These are phyloP conservation scores for Blastobotrys indianensis DNA, from an alignment of 1,139 yeast species.

Conservation along the genomic window DNA sequence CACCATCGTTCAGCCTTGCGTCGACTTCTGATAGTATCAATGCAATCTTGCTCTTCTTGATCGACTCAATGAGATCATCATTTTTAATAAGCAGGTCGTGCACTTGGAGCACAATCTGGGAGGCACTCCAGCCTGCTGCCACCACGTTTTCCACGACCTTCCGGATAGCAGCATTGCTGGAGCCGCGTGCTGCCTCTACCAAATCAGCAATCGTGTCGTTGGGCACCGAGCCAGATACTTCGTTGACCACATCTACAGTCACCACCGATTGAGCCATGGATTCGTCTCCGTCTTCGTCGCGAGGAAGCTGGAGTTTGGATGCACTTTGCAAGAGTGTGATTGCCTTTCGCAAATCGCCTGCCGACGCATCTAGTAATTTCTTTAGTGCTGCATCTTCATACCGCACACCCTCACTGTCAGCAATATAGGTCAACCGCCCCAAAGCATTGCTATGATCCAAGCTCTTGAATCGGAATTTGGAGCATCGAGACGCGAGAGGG, in stretches of 20 bases:
- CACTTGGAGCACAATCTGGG: slow-evolving; percentile 69
- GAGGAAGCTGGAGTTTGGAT: slow-evolving; percentile 43
- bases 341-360: slow-evolving; percentile 90
- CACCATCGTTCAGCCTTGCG: slow-evolving; percentile 69
- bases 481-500: slow-evolving; percentile 93
- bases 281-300: slow-evolving; percentile 27
- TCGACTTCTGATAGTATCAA: slow-evolving; percentile 69
- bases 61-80: slow-evolving; percentile 48
- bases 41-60: slow-evolving; percentile 61
- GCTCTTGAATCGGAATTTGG: slow-evolving; percentile 84
- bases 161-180: slow-evolving; percentile 37
- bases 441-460: slow-evolving; percentile 69
- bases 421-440: slow-evolving; percentile 56
- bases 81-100: slow-evolving; percentile 63
- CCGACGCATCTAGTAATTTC: slow-evolving; percentile 60
- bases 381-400: slow-evolving; percentile 49
- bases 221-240: slow-evolving; percentile 84
- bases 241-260: slow-evolving; percentile 48
- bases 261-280: slow-evolving; percentile 29
- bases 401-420: slow-evolving; percentile 44
- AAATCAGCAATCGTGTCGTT: slow-evolving; percentile 44
- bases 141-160: slow-evolving; percentile 49
- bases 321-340: slow-evolving; percentile 89
- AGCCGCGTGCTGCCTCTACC: slow-evolving; percentile 37
- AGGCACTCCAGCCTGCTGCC: slow-evolving; percentile 81